phyloP scores from a whole-genome alignment of 129 eudicot genomes.

The Saposhnikovia divaricata region DNA sequence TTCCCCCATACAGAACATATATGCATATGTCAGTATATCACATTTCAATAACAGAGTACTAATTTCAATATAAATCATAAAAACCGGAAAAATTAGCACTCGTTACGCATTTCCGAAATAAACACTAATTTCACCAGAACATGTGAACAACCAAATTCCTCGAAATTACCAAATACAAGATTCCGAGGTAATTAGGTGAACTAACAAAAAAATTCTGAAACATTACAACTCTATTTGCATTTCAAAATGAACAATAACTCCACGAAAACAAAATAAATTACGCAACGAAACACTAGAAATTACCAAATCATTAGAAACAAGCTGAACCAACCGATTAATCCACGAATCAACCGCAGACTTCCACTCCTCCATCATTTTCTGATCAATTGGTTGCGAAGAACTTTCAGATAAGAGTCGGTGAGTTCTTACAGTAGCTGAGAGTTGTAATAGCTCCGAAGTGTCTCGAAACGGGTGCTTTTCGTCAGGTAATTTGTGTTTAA shows the following conservation, averaged over 20 bases:
- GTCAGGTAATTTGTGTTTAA: conserved; percentile 57
- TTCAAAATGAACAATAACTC: neutral
- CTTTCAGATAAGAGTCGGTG: conserved; percentile 55
- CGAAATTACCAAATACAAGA: too few relatives aligned
- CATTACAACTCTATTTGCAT: neutral
- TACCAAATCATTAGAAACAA: conserved; percentile 55
- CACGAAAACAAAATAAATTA: neutral
- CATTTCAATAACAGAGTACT: neutral
- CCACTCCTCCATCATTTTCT: conserved; percentile 42
- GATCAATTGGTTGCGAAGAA: conserved; percentile 15
- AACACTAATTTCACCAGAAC: neutral
- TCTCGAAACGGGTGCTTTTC: conserved; percentile 52
- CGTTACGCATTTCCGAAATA: too few relatives aligned
- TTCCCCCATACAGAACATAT: neutral
- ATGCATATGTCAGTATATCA: neutral
- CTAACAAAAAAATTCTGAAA: neutral
- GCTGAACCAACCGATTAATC: conserved; percentile 52
- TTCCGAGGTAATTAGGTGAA: neutral
- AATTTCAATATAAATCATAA: too few relatives aligned
- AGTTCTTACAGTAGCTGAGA: conserved; percentile 47
- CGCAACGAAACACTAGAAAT: neutral
- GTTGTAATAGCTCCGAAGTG: conserved; percentile 37
- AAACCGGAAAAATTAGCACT: too few relatives aligned
- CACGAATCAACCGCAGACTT: conserved; percentile 67
- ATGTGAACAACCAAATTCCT: neutral